Percentiles rank a stretch among this genome's conserved stretches.
Conservation (phyloP, 2,329 filamentous ascomycete species). For the Pseudogymnoascus sp. region DNA sequence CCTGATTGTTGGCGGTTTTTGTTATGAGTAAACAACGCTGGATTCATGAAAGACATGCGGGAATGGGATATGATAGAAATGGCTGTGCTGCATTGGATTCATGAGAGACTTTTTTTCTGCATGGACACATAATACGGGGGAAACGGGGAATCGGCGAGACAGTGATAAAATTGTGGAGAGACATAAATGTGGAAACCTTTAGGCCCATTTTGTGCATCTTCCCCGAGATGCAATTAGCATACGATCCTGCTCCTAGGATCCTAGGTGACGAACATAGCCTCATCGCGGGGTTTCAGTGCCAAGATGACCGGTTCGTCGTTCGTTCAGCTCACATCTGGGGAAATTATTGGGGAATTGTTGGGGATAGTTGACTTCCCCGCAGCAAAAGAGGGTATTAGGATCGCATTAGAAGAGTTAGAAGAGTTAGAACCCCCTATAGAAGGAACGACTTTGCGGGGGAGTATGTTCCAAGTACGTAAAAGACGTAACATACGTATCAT, state of each 20-base stretch:
- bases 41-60: neutral
- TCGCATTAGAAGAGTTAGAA: conserved; percentile 4
- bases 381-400: neutral
- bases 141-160: neutral
- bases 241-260: neutral
- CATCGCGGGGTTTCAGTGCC: conserved; percentile 1
- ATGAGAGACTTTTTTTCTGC: neutral
- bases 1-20: neutral
- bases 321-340: neutral
- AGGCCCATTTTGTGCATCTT: neutral
- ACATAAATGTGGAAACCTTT: neutral
- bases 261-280: neutral
- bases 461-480: neutral
- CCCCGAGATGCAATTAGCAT: neutral
- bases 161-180: conserved; percentile 1
- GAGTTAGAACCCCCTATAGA: neutral
- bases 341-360: conserved; percentile 1
- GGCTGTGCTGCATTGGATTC: neutral
- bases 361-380: conserved; percentile 2
- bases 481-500: neutral
- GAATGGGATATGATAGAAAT: neutral
- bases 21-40: no score
- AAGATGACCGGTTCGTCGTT: conserved; percentile 2
- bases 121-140: neutral
- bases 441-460: neutral